These are phyloP conservation scores for Periconia sp. DNA, from an alignment of 2,329 filamentous ascomycete species.

Conservation along the genomic window DNA sequence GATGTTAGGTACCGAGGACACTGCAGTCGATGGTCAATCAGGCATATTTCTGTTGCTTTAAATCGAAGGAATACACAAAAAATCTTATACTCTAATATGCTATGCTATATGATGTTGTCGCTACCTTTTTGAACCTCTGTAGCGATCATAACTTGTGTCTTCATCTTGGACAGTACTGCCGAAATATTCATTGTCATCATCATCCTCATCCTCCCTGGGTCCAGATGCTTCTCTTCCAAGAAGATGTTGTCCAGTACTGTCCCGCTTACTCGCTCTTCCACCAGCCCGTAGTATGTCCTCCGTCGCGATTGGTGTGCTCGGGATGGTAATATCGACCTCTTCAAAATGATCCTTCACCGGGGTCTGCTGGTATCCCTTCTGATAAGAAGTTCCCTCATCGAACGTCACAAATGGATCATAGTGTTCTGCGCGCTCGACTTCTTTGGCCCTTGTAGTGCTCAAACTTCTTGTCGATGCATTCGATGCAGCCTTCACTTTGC, in stretches of 20 bases:
- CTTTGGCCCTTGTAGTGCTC: conserved; percentile 26
- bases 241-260: conserved; percentile 21
- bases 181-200: conserved; percentile 13
- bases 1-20: too few relatives aligned
- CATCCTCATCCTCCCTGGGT: conserved; percentile 4
- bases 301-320: conserved; percentile 26
- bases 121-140: conserved; percentile 13
- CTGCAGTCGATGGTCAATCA: too few relatives aligned
- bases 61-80: too few relatives aligned
- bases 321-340: conserved; percentile 27
- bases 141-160: conserved; percentile 26
- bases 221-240: conserved; percentile 16
- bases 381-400: conserved; percentile 33
- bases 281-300: conserved; percentile 26
- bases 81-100: too few relatives aligned
- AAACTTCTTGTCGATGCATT: conserved; percentile 21
- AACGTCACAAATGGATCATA: conserved; percentile 8
- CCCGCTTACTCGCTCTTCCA: conserved; percentile 4
- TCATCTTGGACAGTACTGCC: conserved; percentile 7
- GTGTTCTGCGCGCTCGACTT: background rate
- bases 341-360: conserved; percentile 20
- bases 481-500: conserved; percentile 8
- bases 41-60: too few relatives aligned
- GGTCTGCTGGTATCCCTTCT: conserved; percentile 31
- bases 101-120: too few relatives aligned